phyloP scores from a whole-genome alignment of 2,329 filamentous ascomycete genomes.

The Beauveria australis region DNA sequence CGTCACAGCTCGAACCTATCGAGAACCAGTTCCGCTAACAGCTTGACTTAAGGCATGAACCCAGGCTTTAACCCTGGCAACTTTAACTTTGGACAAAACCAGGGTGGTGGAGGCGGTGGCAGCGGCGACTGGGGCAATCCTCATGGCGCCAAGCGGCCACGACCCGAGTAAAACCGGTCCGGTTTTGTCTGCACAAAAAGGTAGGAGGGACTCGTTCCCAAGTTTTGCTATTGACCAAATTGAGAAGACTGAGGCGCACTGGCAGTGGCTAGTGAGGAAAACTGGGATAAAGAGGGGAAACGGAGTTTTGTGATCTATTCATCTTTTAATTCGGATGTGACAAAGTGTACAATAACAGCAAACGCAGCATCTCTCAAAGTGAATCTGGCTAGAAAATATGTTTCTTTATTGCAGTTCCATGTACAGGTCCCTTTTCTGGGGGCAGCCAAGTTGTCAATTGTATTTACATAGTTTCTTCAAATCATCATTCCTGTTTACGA shows the following conservation, averaged over 20 bases:
- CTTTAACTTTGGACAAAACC: slow-evolving; percentile 54
- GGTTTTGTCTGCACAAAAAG: background rate
- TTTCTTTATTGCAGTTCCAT: background rate
- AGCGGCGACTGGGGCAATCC: slow-evolving; percentile 65
- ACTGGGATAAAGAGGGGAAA: background rate
- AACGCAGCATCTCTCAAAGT: background rate
- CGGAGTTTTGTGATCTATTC: background rate
- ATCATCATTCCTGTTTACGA: background rate
- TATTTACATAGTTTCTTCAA: too few species aligned
- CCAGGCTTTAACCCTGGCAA: slow-evolving; percentile 64
- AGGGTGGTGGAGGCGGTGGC: slow-evolving; percentile 32
- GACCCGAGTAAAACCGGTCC: slow-evolving; percentile 50
- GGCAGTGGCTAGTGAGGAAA: background rate
- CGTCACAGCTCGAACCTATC: background rate
- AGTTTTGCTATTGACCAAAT: background rate
- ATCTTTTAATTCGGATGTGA: background rate
- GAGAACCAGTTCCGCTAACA: slow-evolving; percentile 39
- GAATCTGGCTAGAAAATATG: background rate
- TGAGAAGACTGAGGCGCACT: background rate
- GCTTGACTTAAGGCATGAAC: slow-evolving; percentile 44
- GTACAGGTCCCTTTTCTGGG: background rate
- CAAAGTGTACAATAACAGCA: slow-evolving; percentile 4
- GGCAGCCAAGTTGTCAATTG: too few species aligned
- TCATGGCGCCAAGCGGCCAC: slow-evolving; percentile 70
- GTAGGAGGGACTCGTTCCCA: too few species aligned